These are phyloP conservation scores for Sesbania bispinosa DNA, from an alignment of 306 rosid species.

Conservation along the genomic window DNA sequence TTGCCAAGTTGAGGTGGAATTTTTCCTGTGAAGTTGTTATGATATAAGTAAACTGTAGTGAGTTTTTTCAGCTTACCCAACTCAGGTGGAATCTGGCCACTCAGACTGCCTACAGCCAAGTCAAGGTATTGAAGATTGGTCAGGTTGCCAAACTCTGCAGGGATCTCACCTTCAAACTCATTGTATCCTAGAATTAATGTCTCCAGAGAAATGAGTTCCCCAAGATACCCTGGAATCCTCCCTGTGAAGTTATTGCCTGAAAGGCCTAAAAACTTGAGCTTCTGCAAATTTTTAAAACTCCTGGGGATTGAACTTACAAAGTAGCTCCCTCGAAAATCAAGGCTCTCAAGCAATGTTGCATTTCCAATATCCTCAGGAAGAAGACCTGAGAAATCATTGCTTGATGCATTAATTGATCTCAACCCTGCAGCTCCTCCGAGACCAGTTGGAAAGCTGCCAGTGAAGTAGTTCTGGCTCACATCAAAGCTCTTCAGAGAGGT, in stretches of 20 bases:
- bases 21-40: constrained; percentile 65
- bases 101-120: constrained; percentile 71
- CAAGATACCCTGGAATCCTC: constrained; percentile 55
- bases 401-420: constrained; percentile 63
- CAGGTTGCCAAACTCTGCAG: constrained; percentile 73
- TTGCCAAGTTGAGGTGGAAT: constrained; percentile 70
- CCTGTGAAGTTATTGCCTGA: constrained; percentile 84
- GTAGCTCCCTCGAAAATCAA: constrained; percentile 87
- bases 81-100: constrained; percentile 76
- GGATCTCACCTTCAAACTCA: constrained; percentile 68
- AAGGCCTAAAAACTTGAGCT: constrained; percentile 75
- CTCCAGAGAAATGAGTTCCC: constrained; percentile 65
- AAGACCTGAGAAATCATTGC: constrained; percentile 70
- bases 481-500: constrained; percentile 61
- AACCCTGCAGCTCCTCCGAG: constrained; percentile 57
- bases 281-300: constrained; percentile 57
- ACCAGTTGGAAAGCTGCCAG: constrained; percentile 66
- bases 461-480: constrained; percentile 77
- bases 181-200: constrained; percentile 82
- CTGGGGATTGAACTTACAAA: constrained; percentile 68
- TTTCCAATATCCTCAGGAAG: constrained; percentile 79
- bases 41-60: constrained; percentile 64
- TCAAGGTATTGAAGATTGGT: constrained; percentile 79
- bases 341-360: constrained; percentile 59
- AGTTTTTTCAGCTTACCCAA: constrained; percentile 65